Conservation (phyloP, 2,329 filamentous ascomycete species). For the Beauveria varroae region DNA sequence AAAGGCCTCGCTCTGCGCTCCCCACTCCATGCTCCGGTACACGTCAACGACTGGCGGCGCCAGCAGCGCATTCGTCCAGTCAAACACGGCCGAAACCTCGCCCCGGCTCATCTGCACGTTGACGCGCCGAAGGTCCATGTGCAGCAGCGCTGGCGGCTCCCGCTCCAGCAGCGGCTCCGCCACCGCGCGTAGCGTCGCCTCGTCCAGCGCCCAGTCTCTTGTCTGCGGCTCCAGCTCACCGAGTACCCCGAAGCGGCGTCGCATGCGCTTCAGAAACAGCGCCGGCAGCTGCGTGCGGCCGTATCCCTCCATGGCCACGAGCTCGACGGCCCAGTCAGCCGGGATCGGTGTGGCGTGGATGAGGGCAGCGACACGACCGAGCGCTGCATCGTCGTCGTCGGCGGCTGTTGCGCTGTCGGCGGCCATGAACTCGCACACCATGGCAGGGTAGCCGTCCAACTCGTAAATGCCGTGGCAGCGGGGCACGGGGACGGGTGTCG, state of each 20-base stretch:
- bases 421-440: constrained; percentile 14
- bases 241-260: constrained; percentile 12
- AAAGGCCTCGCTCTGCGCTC: constrained; percentile 6
- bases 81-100: constrained; percentile 12
- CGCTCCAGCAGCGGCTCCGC: constrained; percentile 8
- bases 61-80: constrained; percentile 15
- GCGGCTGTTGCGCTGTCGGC: constrained; percentile 1
- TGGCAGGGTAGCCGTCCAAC: constrained; percentile 13
- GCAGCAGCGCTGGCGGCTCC: constrained; percentile 10
- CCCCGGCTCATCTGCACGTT: constrained; percentile 10
- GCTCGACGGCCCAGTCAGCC: constrained; percentile 2
- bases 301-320: constrained; percentile 13
- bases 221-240: constrained; percentile 4
- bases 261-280: constrained; percentile 12
- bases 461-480: constrained; percentile 6
- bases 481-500: constrained; percentile 10
- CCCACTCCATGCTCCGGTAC: constrained; percentile 14
- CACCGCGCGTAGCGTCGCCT: neutral
- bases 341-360: constrained; percentile 11
- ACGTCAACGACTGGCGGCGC: constrained; percentile 13
- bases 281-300: neutral
- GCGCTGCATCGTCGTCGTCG: neutral
- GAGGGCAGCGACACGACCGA: constrained; percentile 13
- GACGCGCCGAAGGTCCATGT: constrained; percentile 15
- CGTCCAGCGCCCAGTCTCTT: constrained; percentile 1